A percentile compares a stretch with the other conserved stretches of the same genome.
phyloP scores from a whole-genome alignment of 305 asterid genomes.

The Solanum hybrid region DNA sequence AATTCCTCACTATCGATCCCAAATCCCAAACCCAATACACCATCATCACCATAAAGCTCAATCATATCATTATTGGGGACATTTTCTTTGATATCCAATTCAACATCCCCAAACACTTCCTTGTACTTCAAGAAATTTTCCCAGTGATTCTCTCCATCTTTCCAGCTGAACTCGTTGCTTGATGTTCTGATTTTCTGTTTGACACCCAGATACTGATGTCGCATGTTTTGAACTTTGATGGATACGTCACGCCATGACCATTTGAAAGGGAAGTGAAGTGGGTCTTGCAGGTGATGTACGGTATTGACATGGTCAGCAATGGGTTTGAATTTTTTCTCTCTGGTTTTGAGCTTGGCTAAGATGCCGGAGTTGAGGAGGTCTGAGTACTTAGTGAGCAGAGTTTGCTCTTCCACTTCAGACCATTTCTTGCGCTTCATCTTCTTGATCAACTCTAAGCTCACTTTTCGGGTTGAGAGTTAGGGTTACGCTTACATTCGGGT shows the following conservation, averaged over 20 bases:
- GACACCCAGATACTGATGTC: conserved; percentile 90
- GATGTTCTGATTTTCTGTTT: conserved; percentile 77
- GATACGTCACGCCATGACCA: conserved; percentile 99
- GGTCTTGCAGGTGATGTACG: conserved; percentile 64
- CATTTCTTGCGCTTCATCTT: conserved; percentile 93
- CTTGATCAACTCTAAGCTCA: background rate
- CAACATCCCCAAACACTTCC: conserved; percentile 85
- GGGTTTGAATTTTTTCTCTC: conserved; percentile 86
- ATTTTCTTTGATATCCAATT: conserved; percentile 27
- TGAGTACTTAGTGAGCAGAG: conserved; percentile 56
- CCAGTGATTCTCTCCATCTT: conserved; percentile 85
- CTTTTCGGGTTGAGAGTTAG: background rate
- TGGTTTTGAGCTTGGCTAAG: conserved; percentile 73
- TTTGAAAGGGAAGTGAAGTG: conserved; percentile 67
- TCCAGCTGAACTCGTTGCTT: conserved; percentile 59
- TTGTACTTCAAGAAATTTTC: conserved; percentile 78
- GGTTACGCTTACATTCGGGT: background rate
- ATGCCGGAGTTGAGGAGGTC: conserved; percentile 60
- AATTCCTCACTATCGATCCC: conserved; percentile 44
- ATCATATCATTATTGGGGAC: conserved; percentile 11
- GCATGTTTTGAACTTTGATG: conserved; percentile 90
- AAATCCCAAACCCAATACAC: conserved; percentile 31
- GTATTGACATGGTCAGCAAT: conserved; percentile 81
- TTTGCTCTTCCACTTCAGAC: conserved; percentile 82
- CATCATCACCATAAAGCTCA: conserved; percentile 32